Evolutionary conservation across 768 basidiomycete genomes (phyloP).

Genomic region (Termitomyces sp.): DNA sequence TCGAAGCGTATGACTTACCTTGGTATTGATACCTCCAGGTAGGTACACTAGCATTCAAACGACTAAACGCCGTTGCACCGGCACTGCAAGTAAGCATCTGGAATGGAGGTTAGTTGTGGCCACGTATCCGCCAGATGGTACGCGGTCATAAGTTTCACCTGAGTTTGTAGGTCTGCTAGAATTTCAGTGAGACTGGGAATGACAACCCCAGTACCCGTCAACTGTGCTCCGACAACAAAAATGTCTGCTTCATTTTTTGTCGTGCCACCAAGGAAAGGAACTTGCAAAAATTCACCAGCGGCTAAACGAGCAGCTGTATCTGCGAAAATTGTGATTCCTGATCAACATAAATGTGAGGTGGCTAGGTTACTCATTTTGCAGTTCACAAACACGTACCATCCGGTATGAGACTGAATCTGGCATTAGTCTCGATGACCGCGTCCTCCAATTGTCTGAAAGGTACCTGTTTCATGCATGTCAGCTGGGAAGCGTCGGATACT

Average conservation of each 20-base stretch:
- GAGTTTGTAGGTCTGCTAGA: conserved; percentile 28
- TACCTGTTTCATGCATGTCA: conserved; percentile 33
- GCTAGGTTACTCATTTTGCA: too few relatives aligned
- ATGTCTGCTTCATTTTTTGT: conserved; percentile 34
- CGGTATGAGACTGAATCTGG: conserved; percentile 25
- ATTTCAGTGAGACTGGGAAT: conserved; percentile 29
- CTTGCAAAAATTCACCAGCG: conserved; percentile 19
- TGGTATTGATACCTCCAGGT: conserved; percentile 22
- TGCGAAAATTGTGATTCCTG: conserved; percentile 32
- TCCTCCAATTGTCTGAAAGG: conserved; percentile 27
- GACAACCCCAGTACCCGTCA: conserved; percentile 23
- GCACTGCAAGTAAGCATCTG: conserved; percentile 31
- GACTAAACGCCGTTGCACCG: conserved; percentile 24
- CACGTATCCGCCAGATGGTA: not conserved
- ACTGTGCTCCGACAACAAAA: conserved; percentile 27
- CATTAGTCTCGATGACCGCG: conserved; percentile 26
- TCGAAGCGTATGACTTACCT: conserved; percentile 18
- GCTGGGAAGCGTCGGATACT: conserved; percentile 26
- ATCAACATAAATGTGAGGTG: too few relatives aligned
- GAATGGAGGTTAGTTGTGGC: not conserved
- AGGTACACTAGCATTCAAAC: conserved; percentile 8
- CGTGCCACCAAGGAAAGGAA: conserved; percentile 23
- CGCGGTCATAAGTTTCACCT: conserved; percentile 17
- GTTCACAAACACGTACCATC: conserved; percentile 29
- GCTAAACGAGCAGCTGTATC: conserved; percentile 22